Evolutionary conservation across 306 rosid species (phyloP), one percentile per base, ranked within the genome.

Genomic region (Urtica urens): DNA sequence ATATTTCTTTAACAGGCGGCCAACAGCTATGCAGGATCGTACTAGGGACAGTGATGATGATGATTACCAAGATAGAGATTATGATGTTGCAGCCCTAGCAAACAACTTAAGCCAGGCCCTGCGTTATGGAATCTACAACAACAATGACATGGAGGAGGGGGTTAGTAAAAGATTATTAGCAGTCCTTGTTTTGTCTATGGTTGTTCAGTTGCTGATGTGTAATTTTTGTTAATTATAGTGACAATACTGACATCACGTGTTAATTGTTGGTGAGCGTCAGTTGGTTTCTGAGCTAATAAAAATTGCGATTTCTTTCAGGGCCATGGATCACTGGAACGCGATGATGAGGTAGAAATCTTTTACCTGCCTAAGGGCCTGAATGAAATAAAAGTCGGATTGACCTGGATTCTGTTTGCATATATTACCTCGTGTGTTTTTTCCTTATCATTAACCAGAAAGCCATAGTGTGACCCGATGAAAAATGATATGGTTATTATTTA

Each of bases 271-370:
- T 1, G 7, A 3, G 13, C 23, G 13, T 44, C 28, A 10, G 5
- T 25, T 47, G 33, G 33, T 12, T 47, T 47, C 52, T 14, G 4
- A 26, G n/a, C n/a, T n/a, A n/a, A n/a, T n/a, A n/a, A n/a, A n/a
- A n/a, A n/a, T n/a, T n/a, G n/a, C 10, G 40, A 14, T 65, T 24
- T 34, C 44, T 77, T 78, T 62, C 86, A 92, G 99, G 96, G 59
- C 61, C 96, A 82, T 24, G 87, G 94, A 48, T 73, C 99, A n/a
- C 87, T 85, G 46, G 99, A 92, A 73, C 83, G 92, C 41, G 99
- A 79, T 61, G 99, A 85, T 15, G 95, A 92, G 99, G 99, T 90
- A 75, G n/a, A n/a, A n/a, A n/a, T n/a, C n/a, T n/a, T n/a, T n/a
- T n/a, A n/a, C n/a, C n/a, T n/a, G n/a, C n/a, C n/a, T n/a, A n/a